Base-by-base conservation (phyloP, 345 rosid genomes). In the Brassica juncea region DNA sequence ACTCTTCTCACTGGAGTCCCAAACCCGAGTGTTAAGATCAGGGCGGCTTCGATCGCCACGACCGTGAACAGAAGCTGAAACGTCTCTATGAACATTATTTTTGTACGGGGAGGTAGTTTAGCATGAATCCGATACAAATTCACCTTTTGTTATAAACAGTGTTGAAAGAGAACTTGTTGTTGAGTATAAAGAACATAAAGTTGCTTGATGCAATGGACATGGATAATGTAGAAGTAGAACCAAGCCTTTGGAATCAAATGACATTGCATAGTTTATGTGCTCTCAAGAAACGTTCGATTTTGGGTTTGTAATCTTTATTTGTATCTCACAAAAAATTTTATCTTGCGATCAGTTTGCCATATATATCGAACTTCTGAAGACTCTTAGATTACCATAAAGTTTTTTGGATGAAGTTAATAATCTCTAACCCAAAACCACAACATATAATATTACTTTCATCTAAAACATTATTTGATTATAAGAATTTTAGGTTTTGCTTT, bases 41-140 rank as follows among this genome's bases (percentile, higher is more conserved):
- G 42, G 6, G 16, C 27, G 6, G 77, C 73, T 75, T 81, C 84
- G n/a, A 76, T 6, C 12, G 73, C 25, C 1, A 81, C 73, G 31
- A 71, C 10, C 35, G 49, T 60, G 69, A 81, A 81, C 10, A 81
- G 21, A 71, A 81, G 84, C 73, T 81, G 84, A 71, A 81, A 81
- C 84, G 71, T 81, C 59, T 81, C 80, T 47, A 59, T n/a, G 25
- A 76, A 71, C 80, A 71, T 75, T 11, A 21, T 27, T 62, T 67
- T 34, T 27, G 52, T 37, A 67, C 27, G 44, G 78, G 65, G 1
- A 16, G 42, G 21, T 60, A 6, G 8, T 54, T 28, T 61, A 49
- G 16, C 10, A 42, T 42, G 14, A 9, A 42, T 34, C 72, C 15
- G n/a, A 52, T 31, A 4, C 55, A 65, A 54, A 66, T 4, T 79